These are phyloP conservation scores for Bothia castanella DNA, from an alignment of 1,284 basidiomycete species.

Conservation along the genomic window DNA sequence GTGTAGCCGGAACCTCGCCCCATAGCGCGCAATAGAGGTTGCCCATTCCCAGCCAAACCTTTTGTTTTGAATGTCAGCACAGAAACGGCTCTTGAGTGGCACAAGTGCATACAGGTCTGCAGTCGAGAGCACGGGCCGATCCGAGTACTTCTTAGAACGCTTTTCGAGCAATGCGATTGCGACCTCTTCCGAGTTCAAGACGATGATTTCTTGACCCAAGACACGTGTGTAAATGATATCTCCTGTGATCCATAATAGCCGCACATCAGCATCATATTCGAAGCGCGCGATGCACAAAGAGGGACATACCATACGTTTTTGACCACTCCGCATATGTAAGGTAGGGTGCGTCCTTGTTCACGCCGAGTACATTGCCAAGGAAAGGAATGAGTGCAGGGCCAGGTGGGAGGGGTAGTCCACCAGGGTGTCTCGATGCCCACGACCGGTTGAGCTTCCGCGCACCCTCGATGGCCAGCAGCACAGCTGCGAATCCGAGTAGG, in stretches of 20 bases:
- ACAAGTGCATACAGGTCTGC: slow-evolving; percentile 7
- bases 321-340: slow-evolving; percentile 3
- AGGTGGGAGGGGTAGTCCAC: slow-evolving; percentile 5
- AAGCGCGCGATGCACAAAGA: no score
- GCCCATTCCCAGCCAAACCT: slow-evolving; percentile 18
- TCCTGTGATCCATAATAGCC: no score
- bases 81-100: no score
- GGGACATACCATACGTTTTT: background rate
- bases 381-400: slow-evolving; percentile 1
- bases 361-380: background rate
- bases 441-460: slow-evolving; percentile 5
- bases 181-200: slow-evolving; percentile 19
- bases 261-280: no score
- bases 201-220: slow-evolving; percentile 13
- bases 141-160: slow-evolving; percentile 24
- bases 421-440: background rate
- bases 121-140: slow-evolving; percentile 12
- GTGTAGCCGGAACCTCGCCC: slow-evolving; percentile 15
- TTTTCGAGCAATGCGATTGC: slow-evolving; percentile 20
- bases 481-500: no score
- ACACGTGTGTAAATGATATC: slow-evolving; percentile 14
- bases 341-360: background rate
- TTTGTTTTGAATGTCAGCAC: no score
- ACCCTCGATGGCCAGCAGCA: slow-evolving; percentile 9
- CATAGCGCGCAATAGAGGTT: slow-evolving; percentile 6